Conservation (phyloP, 495 filamentous ascomycete species). For the Daldinia decipiens region DNA sequence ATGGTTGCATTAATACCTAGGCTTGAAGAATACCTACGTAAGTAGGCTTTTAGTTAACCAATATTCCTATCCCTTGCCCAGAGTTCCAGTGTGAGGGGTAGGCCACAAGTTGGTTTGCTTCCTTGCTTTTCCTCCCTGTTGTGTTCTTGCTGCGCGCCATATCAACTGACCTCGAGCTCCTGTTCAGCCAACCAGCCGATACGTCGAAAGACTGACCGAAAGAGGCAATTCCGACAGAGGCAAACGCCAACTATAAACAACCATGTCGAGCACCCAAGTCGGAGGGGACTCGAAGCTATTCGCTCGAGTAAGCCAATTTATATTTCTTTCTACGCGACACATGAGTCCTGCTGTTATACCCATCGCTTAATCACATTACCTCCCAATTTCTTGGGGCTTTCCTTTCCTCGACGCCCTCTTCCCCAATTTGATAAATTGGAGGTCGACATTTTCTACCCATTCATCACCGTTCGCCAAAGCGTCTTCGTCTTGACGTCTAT, state of each 20-base stretch:
- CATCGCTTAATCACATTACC: conserved; percentile 6
- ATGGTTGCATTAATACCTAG: conserved; percentile 38
- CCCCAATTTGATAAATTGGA: conserved; percentile 25
- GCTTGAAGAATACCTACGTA: conserved; percentile 16
- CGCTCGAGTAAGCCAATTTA: conserved; percentile 82
- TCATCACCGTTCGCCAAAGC: conserved; percentile 11
- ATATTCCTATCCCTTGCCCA: conserved; percentile 9
- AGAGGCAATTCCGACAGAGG: conserved; percentile 39
- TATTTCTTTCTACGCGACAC: conserved; percentile 32
- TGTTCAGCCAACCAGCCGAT: conserved; percentile 37
- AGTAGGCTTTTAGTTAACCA: conserved; percentile 14
- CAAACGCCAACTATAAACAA: conserved; percentile 45
- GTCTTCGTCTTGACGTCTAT: conserved; percentile 24
- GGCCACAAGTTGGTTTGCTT: conserved; percentile 31
- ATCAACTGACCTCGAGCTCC: conserved; percentile 30
- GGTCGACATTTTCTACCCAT: not conserved
- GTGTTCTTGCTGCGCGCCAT: conserved; percentile 28
- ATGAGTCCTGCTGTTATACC: conserved; percentile 10
- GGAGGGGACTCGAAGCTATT: conserved; percentile 99
- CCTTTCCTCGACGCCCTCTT: not conserved
- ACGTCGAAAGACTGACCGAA: conserved; percentile 33
- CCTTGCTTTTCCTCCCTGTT: conserved; percentile 35
- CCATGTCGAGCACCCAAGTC: conserved; percentile 74
- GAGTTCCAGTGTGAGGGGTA: conserved; percentile 35
- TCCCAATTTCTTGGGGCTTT: not conserved